These are phyloP conservation scores for Boletus bicolor DNA, from an alignment of 768 basidiomycete genomes.

Conservation along the genomic window DNA sequence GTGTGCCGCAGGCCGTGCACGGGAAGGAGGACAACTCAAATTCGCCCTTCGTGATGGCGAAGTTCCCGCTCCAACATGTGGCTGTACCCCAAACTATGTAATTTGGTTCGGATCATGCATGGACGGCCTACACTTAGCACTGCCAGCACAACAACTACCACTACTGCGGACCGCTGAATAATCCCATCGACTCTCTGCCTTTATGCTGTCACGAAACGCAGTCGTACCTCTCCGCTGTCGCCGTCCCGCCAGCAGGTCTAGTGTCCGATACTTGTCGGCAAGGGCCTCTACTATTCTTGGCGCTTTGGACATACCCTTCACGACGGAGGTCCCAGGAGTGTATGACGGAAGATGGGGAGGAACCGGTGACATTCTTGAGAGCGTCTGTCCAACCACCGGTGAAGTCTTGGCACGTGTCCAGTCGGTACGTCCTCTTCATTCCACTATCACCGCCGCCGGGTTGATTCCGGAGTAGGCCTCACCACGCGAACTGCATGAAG, in stretches of 20 bases:
- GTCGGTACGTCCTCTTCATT: constrained; percentile 45
- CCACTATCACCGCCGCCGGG: not conserved
- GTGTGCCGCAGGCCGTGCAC: not conserved
- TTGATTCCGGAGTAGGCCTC: constrained; percentile 48
- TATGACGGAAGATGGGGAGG: constrained; percentile 85
- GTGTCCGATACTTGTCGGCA: constrained; percentile 53
- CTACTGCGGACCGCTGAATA: not conserved
- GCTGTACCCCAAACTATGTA: constrained; percentile 12
- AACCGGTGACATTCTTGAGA: constrained; percentile 63
- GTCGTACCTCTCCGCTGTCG: constrained; percentile 9
- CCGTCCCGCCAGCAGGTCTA: constrained; percentile 15
- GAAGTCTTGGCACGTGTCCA: constrained; percentile 75
- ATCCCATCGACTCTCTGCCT: not conserved
- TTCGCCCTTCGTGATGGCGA: not conserved
- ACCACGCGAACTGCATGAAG: constrained; percentile 65
- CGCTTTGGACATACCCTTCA: constrained; percentile 55
- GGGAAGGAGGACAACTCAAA: not conserved
- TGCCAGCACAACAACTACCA: not conserved
- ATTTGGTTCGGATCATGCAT: constrained; percentile 11
- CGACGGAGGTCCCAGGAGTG: constrained; percentile 64
- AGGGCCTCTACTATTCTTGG: constrained; percentile 68
- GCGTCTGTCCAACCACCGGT: constrained; percentile 83
- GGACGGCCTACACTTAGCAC: not conserved
- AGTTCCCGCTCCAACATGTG: constrained; percentile 7
- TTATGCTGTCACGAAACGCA: constrained; percentile 26